Base-by-base conservation (phyloP, 177 flowering plant genomes). In the Vitis hybrid region DNA sequence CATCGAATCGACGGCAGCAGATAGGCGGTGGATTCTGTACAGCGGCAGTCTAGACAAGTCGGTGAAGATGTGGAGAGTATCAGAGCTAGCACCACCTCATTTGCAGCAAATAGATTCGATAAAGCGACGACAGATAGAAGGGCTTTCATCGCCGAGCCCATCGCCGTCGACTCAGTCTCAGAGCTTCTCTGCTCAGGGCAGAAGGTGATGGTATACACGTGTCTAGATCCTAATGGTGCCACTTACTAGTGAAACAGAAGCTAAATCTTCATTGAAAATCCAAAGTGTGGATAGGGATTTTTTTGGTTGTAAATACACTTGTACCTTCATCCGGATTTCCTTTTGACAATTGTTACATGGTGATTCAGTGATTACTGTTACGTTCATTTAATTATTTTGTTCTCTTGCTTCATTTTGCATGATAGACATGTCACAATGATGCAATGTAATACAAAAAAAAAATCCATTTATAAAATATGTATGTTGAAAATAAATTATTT, bases 31-130 rank as follows among this genome's bases (percentile, higher is more conserved):
- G 85, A 70, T 74, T 13, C 61, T 89, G 52, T 91, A 89, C 56
- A 91, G 93, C 51, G 96, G 96, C 2, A 88, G 93, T 58, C 74
- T 91, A n/a, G 93, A 91, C 32, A 89, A 84, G 79, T 86, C 93
- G 19, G 89, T 90, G 55, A 91, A 89, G 79, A 80, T 89, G 76
- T 89, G 96, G 96, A 73, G 80, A 46, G 86, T 87, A 6, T 79
- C 87, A 3, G 92, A 83, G 69, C 71, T 60, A 15, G 75, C 79
- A 11, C 70, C 78, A 11, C 50, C 79, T 3, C 67, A 74, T 72
- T 11, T 70, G 15, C 64, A 64, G 51, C 73, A 64, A 59, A 54
- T 61, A 24, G 19, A 14, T 16, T 3, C 51, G 30, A 10, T 13
- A 61, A 63, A 40, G 27, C 67, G 40, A 1, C 6, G 16, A 27